These are phyloP conservation scores for Taiozyma sp. DNA, from an alignment of 1,139 yeast species.

Conservation along the genomic window DNA sequence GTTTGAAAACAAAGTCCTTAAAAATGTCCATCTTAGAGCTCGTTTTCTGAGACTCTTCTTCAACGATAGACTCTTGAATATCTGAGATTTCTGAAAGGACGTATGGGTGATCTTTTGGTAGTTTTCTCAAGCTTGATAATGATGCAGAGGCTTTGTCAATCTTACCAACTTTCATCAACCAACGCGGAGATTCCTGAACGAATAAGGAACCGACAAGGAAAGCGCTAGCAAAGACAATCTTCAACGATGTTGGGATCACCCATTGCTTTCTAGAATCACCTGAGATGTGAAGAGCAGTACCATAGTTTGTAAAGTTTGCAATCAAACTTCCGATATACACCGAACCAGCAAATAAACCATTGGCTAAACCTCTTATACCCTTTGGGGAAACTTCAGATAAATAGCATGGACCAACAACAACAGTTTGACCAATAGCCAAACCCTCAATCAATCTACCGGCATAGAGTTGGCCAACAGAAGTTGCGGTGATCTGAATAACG, in stretches of 20 bases:
- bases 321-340: slow-evolving; percentile 41
- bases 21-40: slow-evolving; percentile 26
- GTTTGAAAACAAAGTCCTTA: slow-evolving; percentile 32
- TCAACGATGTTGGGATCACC: slow-evolving; percentile 35
- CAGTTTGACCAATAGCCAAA: slow-evolving; percentile 53
- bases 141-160: slow-evolving; percentile 49
- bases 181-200: slow-evolving; percentile 61
- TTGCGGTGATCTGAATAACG: slow-evolving; percentile 33
- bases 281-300: slow-evolving; percentile 38
- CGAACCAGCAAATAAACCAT: slow-evolving; percentile 20
- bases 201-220: slow-evolving; percentile 41
- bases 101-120: slow-evolving; percentile 46
- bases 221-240: slow-evolving; percentile 45
- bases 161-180: slow-evolving; percentile 53
- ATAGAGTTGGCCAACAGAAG: slow-evolving; percentile 35
- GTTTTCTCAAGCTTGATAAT: slow-evolving; percentile 36
- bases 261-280: slow-evolving; percentile 25
- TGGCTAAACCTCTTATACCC: slow-evolving; percentile 46
- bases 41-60: slow-evolving; percentile 33
- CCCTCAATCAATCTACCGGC: slow-evolving; percentile 52
- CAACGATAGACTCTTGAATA: slow-evolving; percentile 42
- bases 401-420: slow-evolving; percentile 54
- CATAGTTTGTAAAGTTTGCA: slow-evolving; percentile 44
- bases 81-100: slow-evolving; percentile 47
- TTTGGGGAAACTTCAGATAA: slow-evolving; percentile 51